These are phyloP conservation scores for Asterionellopsis glacialis DNA, from an alignment of 108 stramenopile genomes.

Conservation along the genomic window DNA sequence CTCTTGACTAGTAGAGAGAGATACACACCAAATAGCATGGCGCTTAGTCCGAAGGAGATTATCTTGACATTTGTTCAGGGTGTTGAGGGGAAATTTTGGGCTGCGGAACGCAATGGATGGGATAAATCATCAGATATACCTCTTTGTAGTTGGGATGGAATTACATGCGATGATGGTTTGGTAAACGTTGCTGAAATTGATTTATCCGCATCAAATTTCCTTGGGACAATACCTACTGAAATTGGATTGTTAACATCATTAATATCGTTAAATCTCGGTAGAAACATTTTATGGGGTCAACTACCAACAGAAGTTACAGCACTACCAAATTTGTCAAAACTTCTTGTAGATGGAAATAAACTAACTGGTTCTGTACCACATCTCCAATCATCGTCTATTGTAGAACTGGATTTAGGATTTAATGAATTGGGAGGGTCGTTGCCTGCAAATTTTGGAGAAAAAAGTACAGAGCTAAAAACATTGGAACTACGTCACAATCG, in stretches of 20 bases:
- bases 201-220: conserved; percentile 21
- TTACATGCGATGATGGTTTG: conserved; percentile 21
- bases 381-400: conserved; percentile 5
- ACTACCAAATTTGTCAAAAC: conserved; percentile 19
- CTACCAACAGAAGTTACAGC: conserved; percentile 29
- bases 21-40: too few relatives aligned
- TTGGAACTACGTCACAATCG: conserved; percentile 21
- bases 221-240: conserved; percentile 33
- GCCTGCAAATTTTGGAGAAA: not conserved
- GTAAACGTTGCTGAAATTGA: conserved; percentile 15
- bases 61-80: conserved; percentile 15
- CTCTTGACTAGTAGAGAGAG: too few relatives aligned
- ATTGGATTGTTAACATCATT: conserved; percentile 21
- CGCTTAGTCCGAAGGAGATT: too few relatives aligned
- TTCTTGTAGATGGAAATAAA: conserved; percentile 52
- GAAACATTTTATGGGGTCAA: conserved; percentile 28
- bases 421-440: conserved; percentile 1
- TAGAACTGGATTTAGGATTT: conserved; percentile 1
- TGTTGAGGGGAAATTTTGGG: conserved; percentile 26
- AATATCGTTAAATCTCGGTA: conserved; percentile 18
- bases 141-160: conserved; percentile 45
- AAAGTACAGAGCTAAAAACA: conserved; percentile 4
- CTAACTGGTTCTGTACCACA: conserved; percentile 31
- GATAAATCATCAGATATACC: conserved; percentile 9
- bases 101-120: conserved; percentile 14